Conservation (phyloP, 2,329 filamentous ascomycete genomes). For the Sporothrix phasma region DNA sequence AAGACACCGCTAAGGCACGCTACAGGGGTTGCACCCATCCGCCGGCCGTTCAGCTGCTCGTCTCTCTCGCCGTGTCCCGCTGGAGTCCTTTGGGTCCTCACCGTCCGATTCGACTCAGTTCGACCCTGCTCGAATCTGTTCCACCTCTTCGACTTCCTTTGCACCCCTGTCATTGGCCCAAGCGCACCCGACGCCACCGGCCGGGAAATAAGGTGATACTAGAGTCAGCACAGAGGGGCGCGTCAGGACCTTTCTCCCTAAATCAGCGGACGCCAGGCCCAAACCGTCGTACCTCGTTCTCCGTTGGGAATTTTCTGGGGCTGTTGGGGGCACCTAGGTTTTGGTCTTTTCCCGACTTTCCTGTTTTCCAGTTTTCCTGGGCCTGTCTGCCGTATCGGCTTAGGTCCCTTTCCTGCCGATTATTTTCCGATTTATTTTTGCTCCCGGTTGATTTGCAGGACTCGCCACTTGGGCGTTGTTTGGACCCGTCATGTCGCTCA, state of each 20-base stretch:
- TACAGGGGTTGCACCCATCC: not conserved
- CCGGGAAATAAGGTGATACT: not conserved
- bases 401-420: not conserved
- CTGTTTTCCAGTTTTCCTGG: not conserved
- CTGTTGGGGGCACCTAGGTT: no score
- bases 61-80: not conserved
- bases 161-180: not conserved
- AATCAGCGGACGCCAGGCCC: not conserved
- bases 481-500: conserved; percentile 6
- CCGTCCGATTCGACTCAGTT: not conserved
- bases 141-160: not conserved
- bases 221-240: not conserved
- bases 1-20: conserved; percentile 9
- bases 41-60: not conserved
- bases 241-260: not conserved
- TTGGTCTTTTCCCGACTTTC: no score
- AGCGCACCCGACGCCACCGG: not conserved
- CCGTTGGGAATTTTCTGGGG: no score
- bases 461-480: conserved; percentile 1
- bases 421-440: conserved; percentile 7
- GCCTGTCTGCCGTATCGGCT: not conserved
- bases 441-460: not conserved
- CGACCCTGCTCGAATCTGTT: not conserved
- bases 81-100: not conserved
- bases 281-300: no score